A percentile compares a stretch with the other conserved stretches of the same genome.
Evolutionary conservation across 164 flowering plant species (phyloP).

Genomic region (Tetrastigma voinierianum): DNA sequence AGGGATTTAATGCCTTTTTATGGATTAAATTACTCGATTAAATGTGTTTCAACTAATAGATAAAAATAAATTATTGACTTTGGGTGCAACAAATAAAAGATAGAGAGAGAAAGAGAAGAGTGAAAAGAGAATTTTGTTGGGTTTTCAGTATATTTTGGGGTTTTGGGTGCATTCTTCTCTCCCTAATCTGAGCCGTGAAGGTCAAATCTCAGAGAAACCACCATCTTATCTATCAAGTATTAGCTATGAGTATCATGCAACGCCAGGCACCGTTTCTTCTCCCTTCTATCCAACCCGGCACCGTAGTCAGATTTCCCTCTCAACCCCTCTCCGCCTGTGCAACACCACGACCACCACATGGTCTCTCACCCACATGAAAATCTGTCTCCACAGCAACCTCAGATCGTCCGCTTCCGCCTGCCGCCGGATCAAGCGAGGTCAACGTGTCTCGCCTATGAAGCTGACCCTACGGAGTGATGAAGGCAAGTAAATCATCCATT

Average conservation of each 20-base stretch:
- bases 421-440: slow-evolving; percentile 28
- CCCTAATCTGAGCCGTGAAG: slow-evolving; percentile 11
- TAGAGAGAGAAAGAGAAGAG: slow-evolving; percentile 34
- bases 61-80: no score
- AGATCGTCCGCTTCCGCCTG: background rate
- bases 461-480: background rate
- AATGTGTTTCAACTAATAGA: no score
- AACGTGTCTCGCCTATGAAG: slow-evolving; percentile 5
- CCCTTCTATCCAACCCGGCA: slow-evolving; percentile 27
- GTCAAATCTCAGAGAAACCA: slow-evolving; percentile 2
- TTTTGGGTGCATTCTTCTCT: slow-evolving; percentile 12
- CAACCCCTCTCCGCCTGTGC: slow-evolving; percentile 30
- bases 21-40: no score
- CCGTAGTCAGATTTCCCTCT: slow-evolving; percentile 43
- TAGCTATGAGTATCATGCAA: slow-evolving; percentile 53
- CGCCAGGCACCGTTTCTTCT: slow-evolving; percentile 38
- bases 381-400: background rate
- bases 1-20: no score
- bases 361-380: slow-evolving; percentile 8
- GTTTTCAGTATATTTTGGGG: slow-evolving; percentile 11
- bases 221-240: slow-evolving; percentile 4
- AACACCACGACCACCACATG: slow-evolving; percentile 16
- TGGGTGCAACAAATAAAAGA: slow-evolving; percentile 60
- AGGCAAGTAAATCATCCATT: slow-evolving; percentile 1
- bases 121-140: slow-evolving; percentile 3